phyloP scores from a whole-genome alignment of 2,329 filamentous ascomycete species.

The Macrophomina phaseolina region DNA sequence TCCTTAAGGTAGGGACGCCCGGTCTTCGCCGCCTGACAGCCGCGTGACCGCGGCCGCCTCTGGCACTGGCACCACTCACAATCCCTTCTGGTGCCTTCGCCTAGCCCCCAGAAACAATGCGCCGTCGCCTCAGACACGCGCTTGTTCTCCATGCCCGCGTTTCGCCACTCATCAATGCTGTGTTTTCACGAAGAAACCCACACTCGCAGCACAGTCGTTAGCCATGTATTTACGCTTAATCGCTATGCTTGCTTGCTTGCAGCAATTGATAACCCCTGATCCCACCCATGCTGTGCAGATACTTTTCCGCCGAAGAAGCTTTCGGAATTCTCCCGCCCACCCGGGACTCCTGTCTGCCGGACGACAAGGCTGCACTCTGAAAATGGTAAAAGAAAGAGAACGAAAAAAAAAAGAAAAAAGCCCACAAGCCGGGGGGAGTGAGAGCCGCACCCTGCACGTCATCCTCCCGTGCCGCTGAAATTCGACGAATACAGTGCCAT shows the following conservation, averaged over 20 bases:
- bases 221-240: conserved; percentile 5
- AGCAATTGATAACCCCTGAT: conserved; percentile 6
- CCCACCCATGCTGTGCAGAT: conserved; percentile 9
- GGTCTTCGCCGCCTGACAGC: background rate
- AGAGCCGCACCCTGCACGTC: conserved; percentile 15
- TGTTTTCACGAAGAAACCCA: background rate
- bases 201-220: background rate
- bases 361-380: background rate
- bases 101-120: background rate
- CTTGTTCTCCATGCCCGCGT: too few relatives aligned
- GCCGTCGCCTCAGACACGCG: too few relatives aligned
- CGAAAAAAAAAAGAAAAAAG: background rate
- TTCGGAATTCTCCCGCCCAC: background rate
- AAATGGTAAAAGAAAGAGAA: conserved; percentile 1
- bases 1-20: background rate
- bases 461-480: conserved; percentile 14
- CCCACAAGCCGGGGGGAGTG: background rate
- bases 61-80: background rate
- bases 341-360: background rate
- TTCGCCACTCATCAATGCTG: too few relatives aligned
- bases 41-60: conserved; percentile 10
- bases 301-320: conserved; percentile 7
- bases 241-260: background rate
- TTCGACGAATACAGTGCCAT: background rate
- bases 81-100: background rate